phyloP scores from a whole-genome alignment of 148 eudicot genomes.

The Chenopodium quinoa region DNA sequence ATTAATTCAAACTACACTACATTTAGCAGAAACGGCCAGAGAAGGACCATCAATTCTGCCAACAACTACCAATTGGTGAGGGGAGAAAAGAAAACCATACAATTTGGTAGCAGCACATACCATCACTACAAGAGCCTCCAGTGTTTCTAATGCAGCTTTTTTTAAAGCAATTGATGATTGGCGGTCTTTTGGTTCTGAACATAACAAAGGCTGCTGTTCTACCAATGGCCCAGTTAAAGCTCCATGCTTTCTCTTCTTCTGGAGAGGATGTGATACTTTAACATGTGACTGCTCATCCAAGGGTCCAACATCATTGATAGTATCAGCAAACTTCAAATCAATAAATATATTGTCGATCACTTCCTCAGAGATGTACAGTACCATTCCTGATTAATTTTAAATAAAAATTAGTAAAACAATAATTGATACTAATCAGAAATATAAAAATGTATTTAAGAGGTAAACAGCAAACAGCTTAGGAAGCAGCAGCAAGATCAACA shows the following conservation, averaged over 20 bases:
- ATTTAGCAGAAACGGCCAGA: neutral
- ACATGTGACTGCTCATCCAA: slow-evolving; percentile 29
- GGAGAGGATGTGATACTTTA: slow-evolving; percentile 32
- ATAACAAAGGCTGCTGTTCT: slow-evolving; percentile 39
- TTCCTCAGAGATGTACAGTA: slow-evolving; percentile 52
- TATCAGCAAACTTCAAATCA: slow-evolving; percentile 49
- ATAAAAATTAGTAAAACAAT: neutral
- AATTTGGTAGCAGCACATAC: slow-evolving; percentile 37
- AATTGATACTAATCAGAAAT: neutral
- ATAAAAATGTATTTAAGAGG: neutral
- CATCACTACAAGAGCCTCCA: slow-evolving; percentile 80
- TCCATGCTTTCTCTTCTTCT: slow-evolving; percentile 69
- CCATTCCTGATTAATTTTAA: slow-evolving; percentile 50
- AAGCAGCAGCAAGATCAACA: neutral
- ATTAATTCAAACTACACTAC: too few relatives aligned
- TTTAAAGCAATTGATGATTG: slow-evolving; percentile 46
- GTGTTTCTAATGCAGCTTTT: slow-evolving; percentile 69
- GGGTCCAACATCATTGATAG: slow-evolving; percentile 29
- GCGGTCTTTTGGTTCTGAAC: slow-evolving; percentile 33
- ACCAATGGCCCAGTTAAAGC: slow-evolving; percentile 24
- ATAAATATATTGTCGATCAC: slow-evolving; percentile 44
- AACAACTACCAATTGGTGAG: neutral
- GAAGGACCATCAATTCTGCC: neutral
- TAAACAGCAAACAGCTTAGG: neutral
- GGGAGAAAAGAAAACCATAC: neutral